Evolutionary conservation across 2,329 filamentous ascomycete species (phyloP).

Genomic region (Amesomyces nigricolor): DNA sequence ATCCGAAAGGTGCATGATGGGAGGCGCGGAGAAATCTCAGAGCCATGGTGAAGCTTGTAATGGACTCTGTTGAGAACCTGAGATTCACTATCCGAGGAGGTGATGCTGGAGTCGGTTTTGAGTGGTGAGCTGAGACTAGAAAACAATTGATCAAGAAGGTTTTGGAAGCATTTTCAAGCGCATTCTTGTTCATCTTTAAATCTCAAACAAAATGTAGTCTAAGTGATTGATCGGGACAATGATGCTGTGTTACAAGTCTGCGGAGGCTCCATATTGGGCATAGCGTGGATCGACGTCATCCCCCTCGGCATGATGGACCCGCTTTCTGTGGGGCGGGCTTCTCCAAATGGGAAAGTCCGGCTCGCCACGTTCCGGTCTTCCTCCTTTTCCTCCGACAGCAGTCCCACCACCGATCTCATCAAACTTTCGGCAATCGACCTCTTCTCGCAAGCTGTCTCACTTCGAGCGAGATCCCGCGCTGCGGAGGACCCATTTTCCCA

Average conservation of each 20-base stretch:
- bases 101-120: too few relatives aligned
- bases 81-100: background rate
- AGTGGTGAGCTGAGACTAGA: too few relatives aligned
- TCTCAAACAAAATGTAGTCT: too few relatives aligned
- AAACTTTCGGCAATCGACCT: background rate
- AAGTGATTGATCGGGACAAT: too few relatives aligned
- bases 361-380: background rate
- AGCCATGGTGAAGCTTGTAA: background rate
- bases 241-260: background rate
- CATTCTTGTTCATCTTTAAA: too few relatives aligned
- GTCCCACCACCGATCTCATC: background rate
- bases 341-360: conserved; percentile 14
- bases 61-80: background rate
- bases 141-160: too few relatives aligned
- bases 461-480: background rate
- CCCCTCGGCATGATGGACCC: too few relatives aligned
- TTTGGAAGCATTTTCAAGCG: too few relatives aligned
- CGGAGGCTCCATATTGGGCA: conserved; percentile 14
- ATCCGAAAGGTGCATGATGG: background rate
- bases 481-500: background rate
- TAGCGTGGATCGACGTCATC: conserved; percentile 3
- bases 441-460: too few relatives aligned
- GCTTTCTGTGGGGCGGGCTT: conserved; percentile 1
- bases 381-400: too few relatives aligned
- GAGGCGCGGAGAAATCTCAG: background rate